These are phyloP conservation scores for Ambrosia artemisiifolia DNA, from an alignment of 129 eudicot genomes.

Conservation along the genomic window DNA sequence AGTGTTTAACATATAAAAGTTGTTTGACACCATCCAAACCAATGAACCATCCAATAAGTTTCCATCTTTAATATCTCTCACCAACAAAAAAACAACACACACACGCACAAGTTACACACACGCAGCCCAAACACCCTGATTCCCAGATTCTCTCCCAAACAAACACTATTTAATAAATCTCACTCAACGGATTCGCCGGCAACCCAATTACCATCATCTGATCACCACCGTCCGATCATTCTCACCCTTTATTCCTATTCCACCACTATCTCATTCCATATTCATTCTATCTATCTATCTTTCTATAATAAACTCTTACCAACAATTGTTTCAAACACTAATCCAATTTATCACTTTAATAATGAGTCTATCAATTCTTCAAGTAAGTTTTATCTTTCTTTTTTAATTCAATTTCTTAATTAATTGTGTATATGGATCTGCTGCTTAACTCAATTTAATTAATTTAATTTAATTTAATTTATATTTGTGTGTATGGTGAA, in stretches of 20 bases:
- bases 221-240: not conserved
- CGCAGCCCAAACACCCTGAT: not conserved
- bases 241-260: constrained; percentile 7
- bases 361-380: constrained; percentile 58
- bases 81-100: not conserved
- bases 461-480: not conserved
- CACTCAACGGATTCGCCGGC: constrained; percentile 10
- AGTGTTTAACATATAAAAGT: too few relatives aligned
- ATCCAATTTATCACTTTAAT: constrained; percentile 1
- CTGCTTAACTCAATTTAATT: not conserved
- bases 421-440: not conserved
- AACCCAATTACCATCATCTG: constrained; percentile 9
- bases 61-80: not conserved
- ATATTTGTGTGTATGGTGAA: not conserved
- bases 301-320: not conserved
- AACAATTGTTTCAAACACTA: not conserved
- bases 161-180: not conserved
- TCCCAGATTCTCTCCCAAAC: constrained; percentile 15
- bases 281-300: constrained; percentile 3
- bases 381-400: constrained; percentile 33
- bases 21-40: constrained; percentile 22
- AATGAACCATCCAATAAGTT: not conserved
- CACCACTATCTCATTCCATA: not conserved
- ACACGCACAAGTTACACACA: not conserved
- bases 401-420: not conserved